These are phyloP conservation scores for Alopecurus myosuroides DNA, from an alignment of 176 grass and related monocot species.

Conservation along the genomic window DNA sequence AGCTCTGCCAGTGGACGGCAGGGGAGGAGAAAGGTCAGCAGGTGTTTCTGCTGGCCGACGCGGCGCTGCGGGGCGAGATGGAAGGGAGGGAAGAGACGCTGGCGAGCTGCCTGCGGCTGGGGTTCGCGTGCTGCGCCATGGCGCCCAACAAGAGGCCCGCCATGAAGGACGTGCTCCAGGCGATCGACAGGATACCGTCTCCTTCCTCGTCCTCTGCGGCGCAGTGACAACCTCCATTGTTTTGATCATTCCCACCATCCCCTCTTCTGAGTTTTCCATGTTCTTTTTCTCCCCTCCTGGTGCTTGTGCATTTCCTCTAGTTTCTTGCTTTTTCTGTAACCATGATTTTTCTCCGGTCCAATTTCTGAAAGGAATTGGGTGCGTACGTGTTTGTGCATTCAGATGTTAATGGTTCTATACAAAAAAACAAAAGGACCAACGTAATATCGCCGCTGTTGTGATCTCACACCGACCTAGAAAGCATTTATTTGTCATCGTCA, in stretches of 20 bases:
- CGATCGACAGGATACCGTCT: slow-evolving; percentile 61
- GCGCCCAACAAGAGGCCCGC: slow-evolving; percentile 58
- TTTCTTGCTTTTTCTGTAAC: not conserved
- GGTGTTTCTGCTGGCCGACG: slow-evolving; percentile 44
- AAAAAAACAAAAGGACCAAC: not conserved
- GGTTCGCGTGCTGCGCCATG: slow-evolving; percentile 62
- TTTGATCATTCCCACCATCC: not conserved
- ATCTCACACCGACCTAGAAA: not conserved
- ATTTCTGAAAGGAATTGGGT: slow-evolving; percentile 26
- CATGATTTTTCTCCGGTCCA: not conserved
- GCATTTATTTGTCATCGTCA: not conserved
- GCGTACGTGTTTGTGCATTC: not conserved
- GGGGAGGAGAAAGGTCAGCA: slow-evolving; percentile 23
- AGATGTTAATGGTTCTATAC: not conserved
- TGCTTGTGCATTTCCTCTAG: not conserved
- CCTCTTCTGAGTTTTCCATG: not conserved
- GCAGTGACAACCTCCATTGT: not conserved
- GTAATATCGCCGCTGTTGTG: not conserved
- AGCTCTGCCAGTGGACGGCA: slow-evolving; percentile 53
- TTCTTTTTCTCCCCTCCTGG: not conserved
- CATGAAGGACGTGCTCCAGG: slow-evolving; percentile 63
- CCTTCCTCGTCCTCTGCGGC: not conserved
- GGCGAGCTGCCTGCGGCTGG: slow-evolving; percentile 60
- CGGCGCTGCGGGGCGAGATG: slow-evolving; percentile 49
- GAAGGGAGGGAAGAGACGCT: slow-evolving; percentile 57